Evolutionary conservation across 352 stramenopile genomes (phyloP).

Genomic region (Phytophthora boehmeriae): DNA sequence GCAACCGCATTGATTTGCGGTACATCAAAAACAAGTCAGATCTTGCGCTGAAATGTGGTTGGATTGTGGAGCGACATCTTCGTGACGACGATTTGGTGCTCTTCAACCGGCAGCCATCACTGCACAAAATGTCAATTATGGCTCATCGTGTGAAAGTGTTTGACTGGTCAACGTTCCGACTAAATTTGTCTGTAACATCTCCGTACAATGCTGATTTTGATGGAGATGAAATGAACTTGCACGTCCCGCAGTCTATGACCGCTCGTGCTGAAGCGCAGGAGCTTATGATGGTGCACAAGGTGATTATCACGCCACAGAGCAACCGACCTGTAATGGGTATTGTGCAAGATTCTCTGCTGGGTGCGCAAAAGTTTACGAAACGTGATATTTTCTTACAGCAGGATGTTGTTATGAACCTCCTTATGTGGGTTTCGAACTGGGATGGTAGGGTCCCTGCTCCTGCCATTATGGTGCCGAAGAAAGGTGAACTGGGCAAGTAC

Average conservation of each 20-base stretch:
- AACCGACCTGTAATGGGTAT: conserved; percentile 99
- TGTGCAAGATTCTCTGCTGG: conserved; percentile 97
- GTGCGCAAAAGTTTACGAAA: conserved; percentile 98
- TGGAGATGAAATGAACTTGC: conserved; percentile 99
- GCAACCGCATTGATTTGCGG: conserved; percentile 97
- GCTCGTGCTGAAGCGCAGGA: conserved; percentile 97
- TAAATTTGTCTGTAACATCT: conserved; percentile 98
- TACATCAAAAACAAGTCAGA: conserved; percentile 98
- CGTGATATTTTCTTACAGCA: conserved; percentile 98
- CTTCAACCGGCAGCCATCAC: conserved; percentile 99
- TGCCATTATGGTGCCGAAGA: conserved; percentile 96
- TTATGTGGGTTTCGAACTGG: conserved; percentile 98
- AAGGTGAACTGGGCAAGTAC: conserved; percentile 85
- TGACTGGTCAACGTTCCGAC: conserved; percentile 99
- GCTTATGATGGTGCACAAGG: conserved; percentile 98
- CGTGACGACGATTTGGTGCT: conserved; percentile 98
- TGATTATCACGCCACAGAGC: conserved; percentile 98
- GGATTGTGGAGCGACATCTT: conserved; percentile 99
- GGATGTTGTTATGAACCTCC: conserved; percentile 97
- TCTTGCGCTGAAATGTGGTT: conserved; percentile 95
- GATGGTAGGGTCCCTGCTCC: conserved; percentile 97
- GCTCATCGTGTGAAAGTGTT: conserved; percentile 98
- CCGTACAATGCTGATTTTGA: conserved; percentile 99
- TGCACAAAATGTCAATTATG: conserved; percentile 99
- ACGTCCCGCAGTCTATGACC: conserved; percentile 97